A percentile compares a stretch with the other conserved stretches of the same genome.
Conservation (phyloP, 495 filamentous ascomycete species). For the Terfezia claveryi region DNA sequence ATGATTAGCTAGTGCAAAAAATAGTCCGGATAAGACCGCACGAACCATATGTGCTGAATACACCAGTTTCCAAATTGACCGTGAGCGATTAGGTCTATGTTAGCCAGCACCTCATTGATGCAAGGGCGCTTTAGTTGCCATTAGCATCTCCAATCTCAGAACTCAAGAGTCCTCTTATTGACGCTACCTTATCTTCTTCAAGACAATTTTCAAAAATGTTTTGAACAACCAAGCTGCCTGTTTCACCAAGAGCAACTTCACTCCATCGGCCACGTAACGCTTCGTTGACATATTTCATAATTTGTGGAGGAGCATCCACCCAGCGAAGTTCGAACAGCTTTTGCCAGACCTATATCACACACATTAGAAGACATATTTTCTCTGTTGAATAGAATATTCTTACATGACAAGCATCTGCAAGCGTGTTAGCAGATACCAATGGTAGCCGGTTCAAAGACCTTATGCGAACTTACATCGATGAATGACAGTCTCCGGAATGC, state of each 20-base stretch:
- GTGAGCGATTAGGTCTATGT: constrained; percentile 85
- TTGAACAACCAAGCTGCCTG: constrained; percentile 90
- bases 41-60: constrained; percentile 80
- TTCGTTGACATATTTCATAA: constrained; percentile 97
- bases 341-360: constrained; percentile 39
- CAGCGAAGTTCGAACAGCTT: constrained; percentile 97
- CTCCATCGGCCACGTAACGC: constrained; percentile 94
- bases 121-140: constrained; percentile 54
- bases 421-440: constrained; percentile 1
- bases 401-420: constrained; percentile 67
- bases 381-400: not conserved
- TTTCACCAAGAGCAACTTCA: constrained; percentile 89
- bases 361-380: not conserved
- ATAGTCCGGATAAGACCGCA: not conserved
- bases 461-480: constrained; percentile 40
- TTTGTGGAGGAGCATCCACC: constrained; percentile 83
- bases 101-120: constrained; percentile 83
- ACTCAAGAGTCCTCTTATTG: not conserved
- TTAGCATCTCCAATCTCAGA: constrained; percentile 7
- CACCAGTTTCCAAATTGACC: constrained; percentile 99
- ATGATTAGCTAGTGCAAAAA: not conserved
- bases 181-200: constrained; percentile 80
- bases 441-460: not conserved
- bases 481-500: constrained; percentile 93
- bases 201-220: constrained; percentile 99